phyloP scores from a whole-genome alignment of 371 early-diverging fungal species.

The Mucor irregularis region DNA sequence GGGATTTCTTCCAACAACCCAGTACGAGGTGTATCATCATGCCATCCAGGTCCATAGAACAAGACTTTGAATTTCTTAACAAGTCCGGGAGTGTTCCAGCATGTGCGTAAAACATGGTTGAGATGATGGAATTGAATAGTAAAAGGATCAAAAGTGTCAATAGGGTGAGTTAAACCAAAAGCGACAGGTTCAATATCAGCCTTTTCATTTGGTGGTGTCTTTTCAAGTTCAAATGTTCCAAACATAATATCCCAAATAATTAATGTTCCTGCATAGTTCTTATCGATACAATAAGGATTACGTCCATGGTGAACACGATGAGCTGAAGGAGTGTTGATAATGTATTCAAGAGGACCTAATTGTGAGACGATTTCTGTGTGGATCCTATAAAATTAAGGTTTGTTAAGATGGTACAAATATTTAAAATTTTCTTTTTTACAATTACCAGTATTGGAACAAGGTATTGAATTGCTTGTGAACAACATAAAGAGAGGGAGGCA shows the following conservation, averaged over 20 bases:
- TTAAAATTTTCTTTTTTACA: too few relatives aligned
- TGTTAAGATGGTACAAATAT: not conserved
- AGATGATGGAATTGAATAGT: slow-evolving; percentile 53
- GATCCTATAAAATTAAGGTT: slow-evolving; percentile 12
- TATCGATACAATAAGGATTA: slow-evolving; percentile 63
- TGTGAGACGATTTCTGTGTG: slow-evolving; percentile 27
- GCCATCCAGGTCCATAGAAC: slow-evolving; percentile 65
- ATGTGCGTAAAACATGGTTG: slow-evolving; percentile 36
- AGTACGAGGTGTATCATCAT: slow-evolving; percentile 45
- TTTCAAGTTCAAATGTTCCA: slow-evolving; percentile 56
- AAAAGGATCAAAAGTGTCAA: slow-evolving; percentile 58
- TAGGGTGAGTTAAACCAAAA: slow-evolving; percentile 57
- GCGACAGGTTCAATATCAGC: slow-evolving; percentile 42
- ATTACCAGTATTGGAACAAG: slow-evolving; percentile 53
- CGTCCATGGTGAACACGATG: slow-evolving; percentile 63
- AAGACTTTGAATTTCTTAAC: slow-evolving; percentile 51
- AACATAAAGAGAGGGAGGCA: slow-evolving; percentile 50
- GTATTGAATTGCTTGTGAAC: slow-evolving; percentile 53
- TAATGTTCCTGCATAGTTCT: slow-evolving; percentile 59
- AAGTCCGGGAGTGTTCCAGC: slow-evolving; percentile 35
- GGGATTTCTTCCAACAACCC: slow-evolving; percentile 52
- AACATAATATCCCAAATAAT: slow-evolving; percentile 63
- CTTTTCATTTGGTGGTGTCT: slow-evolving; percentile 8
- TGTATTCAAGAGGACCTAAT: slow-evolving; percentile 55
- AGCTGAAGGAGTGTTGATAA: slow-evolving; percentile 59